A percentile compares a stretch with the other conserved stretches of the same genome.
Evolutionary conservation across 345 rosid genomes (phyloP).

Genomic region (Murraya koenigii): DNA sequence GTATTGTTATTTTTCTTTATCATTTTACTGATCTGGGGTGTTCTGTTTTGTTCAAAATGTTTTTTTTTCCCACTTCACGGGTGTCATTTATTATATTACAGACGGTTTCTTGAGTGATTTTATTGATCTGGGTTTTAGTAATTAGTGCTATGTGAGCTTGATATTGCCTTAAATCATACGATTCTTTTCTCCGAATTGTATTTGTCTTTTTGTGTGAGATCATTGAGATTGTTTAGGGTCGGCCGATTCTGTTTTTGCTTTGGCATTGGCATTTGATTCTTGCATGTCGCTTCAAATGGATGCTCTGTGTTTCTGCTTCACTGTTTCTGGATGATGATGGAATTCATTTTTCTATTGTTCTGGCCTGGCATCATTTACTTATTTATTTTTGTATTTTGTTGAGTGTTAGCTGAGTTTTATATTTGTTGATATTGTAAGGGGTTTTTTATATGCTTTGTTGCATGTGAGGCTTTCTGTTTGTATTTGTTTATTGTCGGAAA

Average conservation of each 20-base stretch:
- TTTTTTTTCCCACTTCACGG: not conserved
- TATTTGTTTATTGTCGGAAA: slow-evolving; percentile 2
- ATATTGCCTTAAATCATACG: not conserved
- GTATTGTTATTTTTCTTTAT: not conserved
- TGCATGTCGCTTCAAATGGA: slow-evolving; percentile 8
- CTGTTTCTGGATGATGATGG: not conserved
- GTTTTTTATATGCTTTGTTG: not conserved
- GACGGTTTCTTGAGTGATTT: not conserved
- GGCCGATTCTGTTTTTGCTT: slow-evolving; percentile 2
- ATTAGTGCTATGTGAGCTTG: not conserved
- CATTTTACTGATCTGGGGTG: slow-evolving; percentile 6
- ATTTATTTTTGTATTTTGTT: not conserved
- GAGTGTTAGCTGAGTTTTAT: not conserved
- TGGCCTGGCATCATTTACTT: not conserved
- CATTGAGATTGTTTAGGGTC: not conserved
- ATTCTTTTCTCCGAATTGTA: not conserved
- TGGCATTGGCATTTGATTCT: not conserved
- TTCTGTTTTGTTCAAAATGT: slow-evolving; percentile 7
- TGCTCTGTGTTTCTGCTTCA: not conserved
- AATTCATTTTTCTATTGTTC: not conserved
- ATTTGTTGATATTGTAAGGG: not conserved
- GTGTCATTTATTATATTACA: not conserved
- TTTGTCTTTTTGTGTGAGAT: not conserved
- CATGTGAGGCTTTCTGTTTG: slow-evolving; percentile 14
- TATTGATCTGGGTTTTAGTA: slow-evolving; percentile 2